These are phyloP conservation scores for Calonectria leucothoes DNA, from an alignment of 2,329 filamentous ascomycete species.

Conservation along the genomic window DNA sequence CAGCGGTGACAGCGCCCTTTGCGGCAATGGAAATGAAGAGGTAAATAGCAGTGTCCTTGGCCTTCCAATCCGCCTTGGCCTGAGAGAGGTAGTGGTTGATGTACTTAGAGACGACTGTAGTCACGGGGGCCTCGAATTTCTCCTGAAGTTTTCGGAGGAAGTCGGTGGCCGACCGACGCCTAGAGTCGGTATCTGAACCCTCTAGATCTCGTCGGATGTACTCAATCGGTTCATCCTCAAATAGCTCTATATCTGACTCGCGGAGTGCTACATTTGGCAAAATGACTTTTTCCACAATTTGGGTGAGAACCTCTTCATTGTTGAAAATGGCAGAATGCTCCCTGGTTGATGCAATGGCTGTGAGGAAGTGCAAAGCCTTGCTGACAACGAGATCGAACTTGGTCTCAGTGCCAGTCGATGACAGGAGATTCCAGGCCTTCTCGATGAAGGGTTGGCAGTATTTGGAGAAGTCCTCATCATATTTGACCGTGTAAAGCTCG, in stretches of 20 bases:
- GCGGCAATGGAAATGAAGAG: slow-evolving; percentile 94
- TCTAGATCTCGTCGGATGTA: slow-evolving; percentile 96
- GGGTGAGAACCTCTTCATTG: slow-evolving; percentile 79
- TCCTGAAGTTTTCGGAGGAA: slow-evolving; percentile 91
- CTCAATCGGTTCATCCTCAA: slow-evolving; percentile 98
- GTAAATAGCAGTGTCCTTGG: slow-evolving; percentile 98
- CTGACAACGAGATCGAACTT: slow-evolving; percentile 96
- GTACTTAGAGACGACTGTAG: slow-evolving; percentile 87
- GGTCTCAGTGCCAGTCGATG: slow-evolving; percentile 84
- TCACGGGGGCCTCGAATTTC: slow-evolving; percentile 88
- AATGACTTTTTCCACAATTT: slow-evolving; percentile 96
- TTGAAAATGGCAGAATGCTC: slow-evolving; percentile 89
- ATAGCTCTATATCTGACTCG: slow-evolving; percentile 94
- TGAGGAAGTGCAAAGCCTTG: slow-evolving; percentile 94
- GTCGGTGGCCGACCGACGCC: slow-evolving; percentile 91
- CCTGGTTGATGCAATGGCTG: slow-evolving; percentile 82
- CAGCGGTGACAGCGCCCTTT: slow-evolving; percentile 87
- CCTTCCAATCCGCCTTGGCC: slow-evolving; percentile 88
- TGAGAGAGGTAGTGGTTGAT: slow-evolving; percentile 88
- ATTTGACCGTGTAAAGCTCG: slow-evolving; percentile 93
- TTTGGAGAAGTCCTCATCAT: slow-evolving; percentile 89
- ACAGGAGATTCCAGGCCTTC: slow-evolving; percentile 91
- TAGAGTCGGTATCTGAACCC: slow-evolving; percentile 94
- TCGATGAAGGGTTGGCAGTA: slow-evolving; percentile 87
- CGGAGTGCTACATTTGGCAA: slow-evolving; percentile 91